These are phyloP conservation scores for Starmerella stigmatis DNA, from an alignment of 805 yeast species.

Conservation along the genomic window DNA sequence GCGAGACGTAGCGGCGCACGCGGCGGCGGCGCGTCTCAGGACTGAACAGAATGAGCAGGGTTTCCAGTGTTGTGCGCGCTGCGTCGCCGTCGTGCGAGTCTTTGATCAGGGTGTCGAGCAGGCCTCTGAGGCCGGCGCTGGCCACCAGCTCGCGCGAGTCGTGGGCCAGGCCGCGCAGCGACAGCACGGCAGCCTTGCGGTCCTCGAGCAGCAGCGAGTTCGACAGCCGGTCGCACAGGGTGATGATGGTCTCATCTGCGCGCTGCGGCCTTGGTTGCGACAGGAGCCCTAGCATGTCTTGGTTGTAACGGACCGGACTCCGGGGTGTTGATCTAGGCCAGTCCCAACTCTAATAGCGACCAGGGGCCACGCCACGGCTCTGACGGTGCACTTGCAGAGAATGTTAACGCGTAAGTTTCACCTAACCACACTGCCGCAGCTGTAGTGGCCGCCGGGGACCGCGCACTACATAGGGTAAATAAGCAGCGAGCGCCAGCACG, in stretches of 20 bases:
- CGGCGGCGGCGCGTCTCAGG: conserved; percentile 33
- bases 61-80: conserved; percentile 72
- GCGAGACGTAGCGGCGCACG: conserved; percentile 26
- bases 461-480: too few relatives aligned
- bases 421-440: too few relatives aligned
- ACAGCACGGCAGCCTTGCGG: conserved; percentile 81
- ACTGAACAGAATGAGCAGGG: conserved; percentile 69
- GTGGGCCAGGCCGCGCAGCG: conserved; percentile 77
- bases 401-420: too few relatives aligned
- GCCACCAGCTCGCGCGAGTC: conserved; percentile 84
- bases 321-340: too few relatives aligned
- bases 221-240: conserved; percentile 74
- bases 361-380: too few relatives aligned
- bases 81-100: conserved; percentile 64
- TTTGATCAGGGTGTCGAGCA: conserved; percentile 52
- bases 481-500: too few relatives aligned
- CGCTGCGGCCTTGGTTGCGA: conserved; percentile 44
- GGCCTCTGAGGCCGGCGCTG: conserved; percentile 69
- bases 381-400: too few relatives aligned
- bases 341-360: too few relatives aligned
- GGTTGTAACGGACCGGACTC: too few relatives aligned
- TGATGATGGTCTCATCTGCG: conserved; percentile 77
- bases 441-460: too few relatives aligned
- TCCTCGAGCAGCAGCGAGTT: conserved; percentile 77
- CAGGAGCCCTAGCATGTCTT: conserved; percentile 34